Base-by-base conservation (phyloP, 2,329 filamentous ascomycete species). In the Tolypocladium tundrense region DNA sequence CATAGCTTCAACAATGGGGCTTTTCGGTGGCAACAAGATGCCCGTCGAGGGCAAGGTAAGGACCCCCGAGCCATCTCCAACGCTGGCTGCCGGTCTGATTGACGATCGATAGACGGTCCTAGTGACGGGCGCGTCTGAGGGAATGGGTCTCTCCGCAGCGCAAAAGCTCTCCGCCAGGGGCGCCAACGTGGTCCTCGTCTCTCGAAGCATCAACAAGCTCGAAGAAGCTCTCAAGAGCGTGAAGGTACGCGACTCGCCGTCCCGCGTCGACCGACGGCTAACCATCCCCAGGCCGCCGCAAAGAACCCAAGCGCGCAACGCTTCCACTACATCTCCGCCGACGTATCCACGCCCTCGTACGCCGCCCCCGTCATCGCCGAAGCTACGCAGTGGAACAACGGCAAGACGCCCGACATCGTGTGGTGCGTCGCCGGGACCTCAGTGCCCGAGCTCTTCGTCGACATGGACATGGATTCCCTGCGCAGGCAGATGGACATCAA, bases 91-190 rank as follows among this genome's bases (percentile, higher is more conserved):
- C 58, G n/a, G 45, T 14, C 57, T 61, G 43, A 42, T 6, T 55
- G 27, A 60, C 58, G 39, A 14, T 11, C 56, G 31, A 13, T 54
- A 96, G 91, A 96, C 92, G 2, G 80, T 95, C 56, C 78, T 97
- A 57, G 78, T 99, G 56, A 99, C 94, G 0, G 94, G 94, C 53
- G 91, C 87, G 39, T 97, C 94, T 0, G 90, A 97, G 69, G 94
- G 94, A 59, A 90, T 97, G 88, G 94, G 94, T 60, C 85, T 86
- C 64, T 84, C 85, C 55, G 83, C 87, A 24, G 91, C 87, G 6
- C 80, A 84, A 55, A 80, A 91, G 63, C 83, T 99, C 51, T 82
- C 93, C 3, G 77, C 82, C 54, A 92, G 91, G 71, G 94, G 94
- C 53, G 93, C 94, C 60, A 90, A 91, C 71, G 71, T 99, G 57